phyloP scores from a whole-genome alignment of 495 filamentous ascomycete species.

The Neurospora africana region DNA sequence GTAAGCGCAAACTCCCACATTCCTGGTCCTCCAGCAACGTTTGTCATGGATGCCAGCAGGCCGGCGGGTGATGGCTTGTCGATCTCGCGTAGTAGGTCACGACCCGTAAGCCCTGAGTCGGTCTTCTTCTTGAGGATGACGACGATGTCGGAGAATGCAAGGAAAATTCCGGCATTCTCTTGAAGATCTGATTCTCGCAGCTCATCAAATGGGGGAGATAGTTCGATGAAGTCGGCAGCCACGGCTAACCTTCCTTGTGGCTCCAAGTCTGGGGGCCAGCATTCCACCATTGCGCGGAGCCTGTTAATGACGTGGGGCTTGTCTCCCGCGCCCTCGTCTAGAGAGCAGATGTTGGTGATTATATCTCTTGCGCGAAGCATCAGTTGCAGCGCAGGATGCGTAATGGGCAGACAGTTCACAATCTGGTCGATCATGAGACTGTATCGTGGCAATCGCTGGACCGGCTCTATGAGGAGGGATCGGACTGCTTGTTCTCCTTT shows the following conservation, averaged over 20 bases:
- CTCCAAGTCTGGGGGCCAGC: conserved; percentile 65
- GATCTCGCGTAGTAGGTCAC: conserved; percentile 70
- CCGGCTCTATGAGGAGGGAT: conserved; percentile 91
- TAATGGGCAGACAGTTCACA: conserved; percentile 65
- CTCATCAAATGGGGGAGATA: conserved; percentile 56
- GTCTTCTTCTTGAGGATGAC: conserved; percentile 62
- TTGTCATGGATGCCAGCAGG: conserved; percentile 45
- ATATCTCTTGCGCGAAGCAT: conserved; percentile 82
- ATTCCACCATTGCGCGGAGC: conserved; percentile 61
- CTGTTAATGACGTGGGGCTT: conserved; percentile 61
- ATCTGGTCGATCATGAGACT: conserved; percentile 95
- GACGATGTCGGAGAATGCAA: conserved; percentile 76
- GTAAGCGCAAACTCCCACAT: conserved; percentile 61
- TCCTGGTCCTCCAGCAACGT: conserved; percentile 38
- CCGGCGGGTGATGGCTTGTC: conserved; percentile 59
- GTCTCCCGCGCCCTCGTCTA: conserved; percentile 58
- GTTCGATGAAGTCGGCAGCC: conserved; percentile 70
- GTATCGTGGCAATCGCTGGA: conserved; percentile 90
- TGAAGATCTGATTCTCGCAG: conserved; percentile 9
- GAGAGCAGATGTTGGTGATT: conserved; percentile 87
- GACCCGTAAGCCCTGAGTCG: conserved; percentile 53
- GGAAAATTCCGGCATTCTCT: conserved; percentile 55
- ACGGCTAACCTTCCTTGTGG: conserved; percentile 73
- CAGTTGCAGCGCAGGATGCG: conserved; percentile 67
- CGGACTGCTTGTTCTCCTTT: conserved; percentile 85